Conservation (phyloP, 345 rosid species). For the Eucalyptus sideroxylon region DNA sequence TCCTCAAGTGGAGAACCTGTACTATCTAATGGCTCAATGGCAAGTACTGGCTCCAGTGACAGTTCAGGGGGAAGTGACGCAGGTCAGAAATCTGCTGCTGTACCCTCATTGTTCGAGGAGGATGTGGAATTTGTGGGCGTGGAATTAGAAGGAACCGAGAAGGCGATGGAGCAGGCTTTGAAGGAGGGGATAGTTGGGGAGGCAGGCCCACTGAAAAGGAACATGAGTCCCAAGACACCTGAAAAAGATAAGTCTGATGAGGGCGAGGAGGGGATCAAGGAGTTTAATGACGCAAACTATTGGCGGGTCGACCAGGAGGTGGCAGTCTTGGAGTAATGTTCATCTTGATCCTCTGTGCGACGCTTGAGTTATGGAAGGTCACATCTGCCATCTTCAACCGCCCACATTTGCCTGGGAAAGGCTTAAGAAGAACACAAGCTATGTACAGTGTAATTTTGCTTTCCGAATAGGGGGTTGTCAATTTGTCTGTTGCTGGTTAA, state of each 20-base stretch:
- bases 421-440: not conserved
- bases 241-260: constrained; percentile 49
- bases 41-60: constrained; percentile 11
- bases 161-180: constrained; percentile 91
- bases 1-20: constrained; percentile 20
- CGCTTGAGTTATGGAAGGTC: not conserved
- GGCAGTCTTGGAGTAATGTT: constrained; percentile 55
- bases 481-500: not conserved
- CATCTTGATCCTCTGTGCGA: not conserved
- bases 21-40: constrained; percentile 44
- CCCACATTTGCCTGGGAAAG: not conserved
- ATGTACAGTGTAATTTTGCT: constrained; percentile 6
- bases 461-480: not conserved
- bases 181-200: constrained; percentile 95
- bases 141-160: constrained; percentile 81
- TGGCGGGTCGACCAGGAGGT: constrained; percentile 97
- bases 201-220: constrained; percentile 81
- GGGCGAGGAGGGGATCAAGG: constrained; percentile 46
- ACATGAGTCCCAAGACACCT: constrained; percentile 22
- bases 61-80: constrained; percentile 22
- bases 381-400: not conserved
- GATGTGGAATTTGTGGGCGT: constrained; percentile 96
- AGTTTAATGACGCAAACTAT: constrained; percentile 84
- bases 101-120: constrained; percentile 77
- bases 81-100: constrained; percentile 24